Conservation (phyloP, 208 protist genomes). For the Trypanosomatidae sp. region DNA sequence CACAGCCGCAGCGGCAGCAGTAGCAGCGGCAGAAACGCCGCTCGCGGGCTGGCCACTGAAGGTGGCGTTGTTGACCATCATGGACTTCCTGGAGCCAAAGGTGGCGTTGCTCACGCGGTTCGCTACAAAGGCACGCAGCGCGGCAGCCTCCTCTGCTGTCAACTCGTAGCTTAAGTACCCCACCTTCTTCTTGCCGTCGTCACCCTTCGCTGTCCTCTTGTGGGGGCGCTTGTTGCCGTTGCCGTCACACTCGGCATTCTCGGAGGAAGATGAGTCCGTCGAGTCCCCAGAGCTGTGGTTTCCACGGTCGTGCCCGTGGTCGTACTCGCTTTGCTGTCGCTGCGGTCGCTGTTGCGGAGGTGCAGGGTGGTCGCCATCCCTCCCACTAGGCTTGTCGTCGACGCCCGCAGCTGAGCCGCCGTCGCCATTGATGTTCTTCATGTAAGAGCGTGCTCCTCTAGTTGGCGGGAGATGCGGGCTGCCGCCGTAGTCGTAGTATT, state of each 20-base stretch:
- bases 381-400: neutral
- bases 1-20: slow-evolving; percentile 15
- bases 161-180: slow-evolving; percentile 87
- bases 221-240: neutral
- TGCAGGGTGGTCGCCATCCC: neutral
- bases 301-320: neutral
- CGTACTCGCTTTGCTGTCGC: neutral
- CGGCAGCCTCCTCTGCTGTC: slow-evolving; percentile 68
- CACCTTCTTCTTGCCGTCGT: slow-evolving; percentile 46
- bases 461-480: neutral
- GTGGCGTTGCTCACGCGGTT: slow-evolving; percentile 22
- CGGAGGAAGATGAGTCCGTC: neutral
- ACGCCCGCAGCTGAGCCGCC: neutral
- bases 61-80: slow-evolving; percentile 10
- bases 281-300: neutral
- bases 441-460: neutral
- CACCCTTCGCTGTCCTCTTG: neutral
- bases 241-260: slow-evolving; percentile 13
- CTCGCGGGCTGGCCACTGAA: slow-evolving; percentile 6
- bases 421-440: neutral
- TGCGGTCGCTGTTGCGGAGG: neutral
- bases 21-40: neutral
- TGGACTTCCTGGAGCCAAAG: slow-evolving; percentile 19
- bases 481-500: slow-evolving; percentile 12
- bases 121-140: slow-evolving; percentile 57